Evolutionary conservation across 371 early-diverging fungal species (phyloP).

Genomic region (Batkoa obscura): DNA sequence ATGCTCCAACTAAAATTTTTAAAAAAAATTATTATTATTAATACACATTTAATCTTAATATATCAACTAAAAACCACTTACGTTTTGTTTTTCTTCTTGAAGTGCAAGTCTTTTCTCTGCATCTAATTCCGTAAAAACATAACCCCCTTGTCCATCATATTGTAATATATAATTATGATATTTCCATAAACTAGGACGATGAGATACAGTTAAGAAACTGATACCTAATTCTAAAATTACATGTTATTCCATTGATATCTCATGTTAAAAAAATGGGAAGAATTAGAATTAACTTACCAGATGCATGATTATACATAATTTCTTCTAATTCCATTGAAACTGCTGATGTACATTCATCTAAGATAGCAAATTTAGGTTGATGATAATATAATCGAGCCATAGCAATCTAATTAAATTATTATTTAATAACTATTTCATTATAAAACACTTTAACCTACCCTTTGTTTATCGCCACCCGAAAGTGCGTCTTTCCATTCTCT

Average conservation of each 20-base stretch:
- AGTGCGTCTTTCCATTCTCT: conserved; percentile 69
- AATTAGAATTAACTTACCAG: conserved; percentile 18
- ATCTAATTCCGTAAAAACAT: conserved; percentile 67
- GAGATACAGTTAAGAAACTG: conserved; percentile 71
- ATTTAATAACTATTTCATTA: no score
- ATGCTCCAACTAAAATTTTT: conserved; percentile 30
- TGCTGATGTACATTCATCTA: conserved; percentile 85
- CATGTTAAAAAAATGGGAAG: conserved; percentile 18
- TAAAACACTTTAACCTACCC: no score
- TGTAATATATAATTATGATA: conserved; percentile 69
- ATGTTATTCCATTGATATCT: no score
- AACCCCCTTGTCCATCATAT: conserved; percentile 80
- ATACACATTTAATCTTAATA: conserved; percentile 16
- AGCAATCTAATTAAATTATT: no score
- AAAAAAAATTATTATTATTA: no score
- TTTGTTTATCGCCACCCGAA: conserved; percentile 73
- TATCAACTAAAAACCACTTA: conserved; percentile 20
- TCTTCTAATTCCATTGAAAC: conserved; percentile 76
- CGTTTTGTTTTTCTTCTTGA: conserved; percentile 41
- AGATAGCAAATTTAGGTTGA: conserved; percentile 69
- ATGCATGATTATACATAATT: conserved; percentile 77
- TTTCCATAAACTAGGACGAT: conserved; percentile 74
- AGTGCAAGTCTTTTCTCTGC: conserved; percentile 69
- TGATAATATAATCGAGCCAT: conserved; percentile 86
- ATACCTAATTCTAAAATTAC: conserved; percentile 41